A percentile compares a stretch with the other conserved stretches of the same genome.
These are phyloP conservation scores for Fusarium udum DNA, from an alignment of 2,329 filamentous ascomycete species.

Conservation along the genomic window DNA sequence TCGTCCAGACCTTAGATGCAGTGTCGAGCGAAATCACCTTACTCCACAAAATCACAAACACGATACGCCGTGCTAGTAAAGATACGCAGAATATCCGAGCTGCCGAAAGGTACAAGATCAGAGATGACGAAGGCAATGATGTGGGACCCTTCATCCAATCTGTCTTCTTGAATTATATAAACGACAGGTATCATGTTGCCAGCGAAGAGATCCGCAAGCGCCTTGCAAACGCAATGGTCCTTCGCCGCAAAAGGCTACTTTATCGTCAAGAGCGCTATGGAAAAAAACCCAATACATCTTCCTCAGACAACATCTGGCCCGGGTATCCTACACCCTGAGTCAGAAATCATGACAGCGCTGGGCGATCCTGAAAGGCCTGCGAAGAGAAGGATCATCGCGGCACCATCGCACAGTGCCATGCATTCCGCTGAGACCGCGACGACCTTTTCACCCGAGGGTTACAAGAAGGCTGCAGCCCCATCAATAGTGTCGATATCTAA, in stretches of 20 bases:
- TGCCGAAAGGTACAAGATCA: background rate
- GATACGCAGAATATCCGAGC: rapidly evolving
- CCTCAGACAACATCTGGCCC: rapidly evolving
- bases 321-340: background rate
- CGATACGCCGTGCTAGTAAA: background rate
- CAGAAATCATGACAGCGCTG: background rate
- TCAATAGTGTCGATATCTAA: background rate
- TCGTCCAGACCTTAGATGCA: rapidly evolving
- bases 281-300: background rate
- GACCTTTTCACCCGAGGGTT: background rate
- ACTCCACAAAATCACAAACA: background rate
- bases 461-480: background rate
- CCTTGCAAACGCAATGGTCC: background rate
- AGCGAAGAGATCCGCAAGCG: too few species aligned
- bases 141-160: background rate
- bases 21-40: background rate
- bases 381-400: background rate
- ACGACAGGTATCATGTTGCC: background rate
- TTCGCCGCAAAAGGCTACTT: background rate
- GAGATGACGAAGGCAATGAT: rapidly evolving
- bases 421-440: rapidly evolving
- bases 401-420: rapidly evolving
- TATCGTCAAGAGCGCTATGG: background rate
- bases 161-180: rapidly evolving
- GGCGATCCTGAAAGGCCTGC: rapidly evolving